Percentiles rank a stretch among this genome's conserved stretches.
Conservation (phyloP, 2,329 filamentous ascomycete genomes). For the Ophiocordyceps camponoti-leonardi region DNA sequence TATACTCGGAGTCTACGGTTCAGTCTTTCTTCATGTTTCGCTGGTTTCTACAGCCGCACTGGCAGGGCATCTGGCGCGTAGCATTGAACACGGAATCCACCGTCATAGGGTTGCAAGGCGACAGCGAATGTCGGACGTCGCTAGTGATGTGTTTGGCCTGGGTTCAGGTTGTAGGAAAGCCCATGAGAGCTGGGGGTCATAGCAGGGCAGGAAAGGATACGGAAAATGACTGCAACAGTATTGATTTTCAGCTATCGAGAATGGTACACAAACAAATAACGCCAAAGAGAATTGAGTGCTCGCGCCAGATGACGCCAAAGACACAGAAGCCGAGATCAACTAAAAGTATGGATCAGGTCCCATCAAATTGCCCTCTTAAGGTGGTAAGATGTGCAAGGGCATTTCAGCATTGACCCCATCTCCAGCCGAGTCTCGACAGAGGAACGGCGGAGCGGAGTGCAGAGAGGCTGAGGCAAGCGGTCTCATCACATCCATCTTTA, state of each 20-base stretch:
- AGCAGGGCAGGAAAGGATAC: too few species aligned
- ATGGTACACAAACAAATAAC: background rate
- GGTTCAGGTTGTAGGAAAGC: too few species aligned
- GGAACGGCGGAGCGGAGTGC: slow-evolving; percentile 25
- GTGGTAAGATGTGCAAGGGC: slow-evolving; percentile 48
- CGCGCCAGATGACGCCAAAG: background rate
- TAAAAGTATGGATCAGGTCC: slow-evolving; percentile 39
- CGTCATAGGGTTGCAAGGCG: slow-evolving; percentile 16
- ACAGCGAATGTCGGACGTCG: background rate
- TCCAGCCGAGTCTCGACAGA: background rate
- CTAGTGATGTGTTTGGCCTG: background rate
- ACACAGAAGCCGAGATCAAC: slow-evolving; percentile 14
- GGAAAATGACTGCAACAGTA: too few species aligned
- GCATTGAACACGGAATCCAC: slow-evolving; percentile 39
- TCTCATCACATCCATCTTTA: slow-evolving; percentile 67
- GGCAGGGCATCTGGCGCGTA: slow-evolving; percentile 38
- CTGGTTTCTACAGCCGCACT: slow-evolving; percentile 29
- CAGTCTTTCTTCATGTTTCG: slow-evolving; percentile 31
- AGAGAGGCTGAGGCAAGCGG: slow-evolving; percentile 38
- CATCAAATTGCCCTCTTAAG: slow-evolving; percentile 43
- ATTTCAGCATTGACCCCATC: slow-evolving; percentile 44
- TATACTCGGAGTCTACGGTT: slow-evolving; percentile 45
- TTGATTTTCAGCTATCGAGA: too few species aligned
- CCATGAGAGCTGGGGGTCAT: too few species aligned
- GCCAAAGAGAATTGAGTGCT: background rate